phyloP scores from a whole-genome alignment of 2,329 filamentous ascomycete species.

The Pseudopithomyces chartarum region DNA sequence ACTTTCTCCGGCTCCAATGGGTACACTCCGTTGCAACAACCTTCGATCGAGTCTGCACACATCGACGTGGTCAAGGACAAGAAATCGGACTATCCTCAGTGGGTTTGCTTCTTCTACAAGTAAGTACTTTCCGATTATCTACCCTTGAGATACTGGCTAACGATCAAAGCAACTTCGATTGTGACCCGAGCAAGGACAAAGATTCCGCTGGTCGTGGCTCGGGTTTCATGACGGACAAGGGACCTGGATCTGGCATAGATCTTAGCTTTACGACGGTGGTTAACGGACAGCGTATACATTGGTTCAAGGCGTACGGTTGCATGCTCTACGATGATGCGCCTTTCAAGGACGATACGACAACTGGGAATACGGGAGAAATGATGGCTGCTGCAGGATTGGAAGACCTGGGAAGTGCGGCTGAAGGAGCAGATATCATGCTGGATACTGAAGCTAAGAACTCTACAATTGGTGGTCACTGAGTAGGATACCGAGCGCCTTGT shows the following conservation, averaged over 20 bases:
- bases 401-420: neutral
- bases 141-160: neutral
- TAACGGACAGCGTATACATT: neutral
- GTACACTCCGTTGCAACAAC: neutral
- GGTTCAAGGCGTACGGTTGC: conserved; percentile 1
- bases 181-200: neutral
- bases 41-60: neutral
- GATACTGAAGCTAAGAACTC: neutral
- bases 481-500: neutral
- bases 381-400: neutral
- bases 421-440: neutral
- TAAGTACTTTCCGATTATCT: neutral
- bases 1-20: neutral
- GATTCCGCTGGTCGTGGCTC: no score
- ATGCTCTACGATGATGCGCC: neutral
- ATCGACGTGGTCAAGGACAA: neutral
- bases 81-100: neutral
- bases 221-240: neutral
- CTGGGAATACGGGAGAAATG: neutral
- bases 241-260: neutral
- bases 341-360: neutral
- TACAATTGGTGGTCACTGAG: neutral
- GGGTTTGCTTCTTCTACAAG: conserved; percentile 7
- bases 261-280: neutral
- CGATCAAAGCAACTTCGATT: neutral